Percentiles rank a stretch among this genome's conserved stretches.
Evolutionary conservation across 1,284 basidiomycete species (phyloP).

Genomic region (Sporisorium reilianum): DNA sequence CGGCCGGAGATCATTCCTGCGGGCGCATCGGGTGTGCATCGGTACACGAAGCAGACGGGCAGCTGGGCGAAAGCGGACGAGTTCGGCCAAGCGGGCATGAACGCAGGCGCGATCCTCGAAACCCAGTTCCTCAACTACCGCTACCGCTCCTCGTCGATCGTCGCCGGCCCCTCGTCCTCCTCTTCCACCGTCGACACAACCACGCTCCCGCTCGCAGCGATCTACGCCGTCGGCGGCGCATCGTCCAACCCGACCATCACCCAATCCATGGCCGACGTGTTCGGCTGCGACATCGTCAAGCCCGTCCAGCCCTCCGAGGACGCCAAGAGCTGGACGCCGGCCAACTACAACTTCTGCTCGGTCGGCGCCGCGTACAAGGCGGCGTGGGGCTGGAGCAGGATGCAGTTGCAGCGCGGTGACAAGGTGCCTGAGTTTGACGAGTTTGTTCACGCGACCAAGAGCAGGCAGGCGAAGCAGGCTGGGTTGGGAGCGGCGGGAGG

Average conservation of each 20-base stretch:
- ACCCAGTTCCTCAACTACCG: slow-evolving; percentile 85
- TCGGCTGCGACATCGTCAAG: slow-evolving; percentile 71
- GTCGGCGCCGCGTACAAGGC: slow-evolving; percentile 67
- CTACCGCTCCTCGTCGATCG: slow-evolving; percentile 77
- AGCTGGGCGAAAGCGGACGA: slow-evolving; percentile 54
- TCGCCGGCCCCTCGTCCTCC: slow-evolving; percentile 70
- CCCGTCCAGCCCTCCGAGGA: slow-evolving; percentile 50
- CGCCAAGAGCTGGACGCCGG: slow-evolving; percentile 27
- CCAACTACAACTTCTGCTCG: slow-evolving; percentile 65
- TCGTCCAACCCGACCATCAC: slow-evolving; percentile 81
- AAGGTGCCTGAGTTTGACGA: slow-evolving; percentile 42
- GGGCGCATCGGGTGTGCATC: slow-evolving; percentile 77
- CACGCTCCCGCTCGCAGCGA: slow-evolving; percentile 73
- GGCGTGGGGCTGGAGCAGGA: slow-evolving; percentile 57
- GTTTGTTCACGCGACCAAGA: slow-evolving; percentile 47
- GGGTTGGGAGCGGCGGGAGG: slow-evolving; percentile 1
- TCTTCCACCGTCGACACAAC: slow-evolving; percentile 16
- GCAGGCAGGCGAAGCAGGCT: slow-evolving; percentile 13
- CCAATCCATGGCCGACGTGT: slow-evolving; percentile 82
- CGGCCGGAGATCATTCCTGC: slow-evolving; percentile 85
- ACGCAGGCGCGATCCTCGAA: slow-evolving; percentile 85
- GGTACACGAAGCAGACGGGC: slow-evolving; percentile 71
- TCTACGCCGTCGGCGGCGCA: slow-evolving; percentile 84
- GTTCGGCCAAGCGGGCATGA: slow-evolving; percentile 71
- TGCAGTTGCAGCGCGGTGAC: slow-evolving; percentile 7